These are phyloP conservation scores for Cercophora sp. DNA, from an alignment of 495 filamentous ascomycete species.

Conservation along the genomic window DNA sequence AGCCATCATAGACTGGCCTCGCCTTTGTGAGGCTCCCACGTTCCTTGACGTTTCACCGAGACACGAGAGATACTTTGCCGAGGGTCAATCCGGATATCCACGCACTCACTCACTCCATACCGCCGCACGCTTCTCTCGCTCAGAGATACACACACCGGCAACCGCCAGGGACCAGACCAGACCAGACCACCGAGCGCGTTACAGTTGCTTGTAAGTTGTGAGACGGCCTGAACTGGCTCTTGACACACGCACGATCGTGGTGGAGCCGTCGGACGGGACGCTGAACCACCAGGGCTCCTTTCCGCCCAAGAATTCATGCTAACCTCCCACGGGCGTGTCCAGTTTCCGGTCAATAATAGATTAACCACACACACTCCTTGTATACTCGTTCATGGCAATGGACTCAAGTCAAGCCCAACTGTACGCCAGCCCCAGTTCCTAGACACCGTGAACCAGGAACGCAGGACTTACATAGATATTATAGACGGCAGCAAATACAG, in stretches of 20 bases:
- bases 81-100: constrained; percentile 19
- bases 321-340: constrained; percentile 23
- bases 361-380: constrained; percentile 29
- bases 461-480: constrained; percentile 25
- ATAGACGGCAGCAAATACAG: constrained; percentile 42
- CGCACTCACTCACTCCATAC: constrained; percentile 26
- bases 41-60: constrained; percentile 22
- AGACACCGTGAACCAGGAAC: constrained; percentile 22
- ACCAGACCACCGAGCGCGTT: constrained; percentile 28
- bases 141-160: constrained; percentile 5
- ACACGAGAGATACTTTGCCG: constrained; percentile 12
- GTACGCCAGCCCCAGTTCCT: constrained; percentile 29
- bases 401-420: constrained; percentile 38
- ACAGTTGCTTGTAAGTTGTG: constrained; percentile 39
- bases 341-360: constrained; percentile 35
- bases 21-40: constrained; percentile 21
- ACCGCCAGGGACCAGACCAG: constrained; percentile 12
- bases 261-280: constrained; percentile 21
- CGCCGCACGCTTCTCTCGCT: background rate
- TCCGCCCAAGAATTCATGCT: constrained; percentile 32
- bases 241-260: constrained; percentile 24
- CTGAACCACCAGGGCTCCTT: constrained; percentile 21
- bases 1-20: constrained; percentile 8
- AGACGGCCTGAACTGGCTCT: constrained; percentile 21
- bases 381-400: constrained; percentile 31